Percentiles rank a stretch among this genome's conserved stretches.
Evolutionary conservation across 768 basidiomycete genomes (phyloP).

Genomic region (Lenzites betulinus): DNA sequence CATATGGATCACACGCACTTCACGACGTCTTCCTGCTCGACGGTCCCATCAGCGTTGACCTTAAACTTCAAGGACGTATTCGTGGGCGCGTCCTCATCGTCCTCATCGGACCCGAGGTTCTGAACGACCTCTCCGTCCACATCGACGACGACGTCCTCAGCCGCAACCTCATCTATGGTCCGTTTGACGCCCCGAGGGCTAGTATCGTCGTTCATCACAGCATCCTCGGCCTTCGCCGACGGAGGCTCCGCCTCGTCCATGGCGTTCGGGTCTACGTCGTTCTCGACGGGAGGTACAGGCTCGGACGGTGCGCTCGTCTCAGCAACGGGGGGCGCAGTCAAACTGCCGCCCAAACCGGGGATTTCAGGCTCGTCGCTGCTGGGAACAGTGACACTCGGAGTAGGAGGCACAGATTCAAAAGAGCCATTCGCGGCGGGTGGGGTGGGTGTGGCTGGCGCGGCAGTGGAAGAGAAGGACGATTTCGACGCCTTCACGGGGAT

Average conservation of each 20-base stretch:
- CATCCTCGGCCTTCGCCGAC: conserved; percentile 19
- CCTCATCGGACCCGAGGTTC: conserved; percentile 27
- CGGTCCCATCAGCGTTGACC: conserved; percentile 89
- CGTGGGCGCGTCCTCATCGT: conserved; percentile 46
- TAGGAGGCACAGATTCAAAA: conserved; percentile 7
- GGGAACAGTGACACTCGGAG: conserved; percentile 8
- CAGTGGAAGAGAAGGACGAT: conserved; percentile 22
- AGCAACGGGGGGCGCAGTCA: conserved; percentile 9
- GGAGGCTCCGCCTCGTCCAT: conserved; percentile 15
- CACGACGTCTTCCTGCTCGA: conserved; percentile 92
- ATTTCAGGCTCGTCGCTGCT: conserved; percentile 26
- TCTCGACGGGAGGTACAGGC: conserved; percentile 10
- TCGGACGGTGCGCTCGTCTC: conserved; percentile 4
- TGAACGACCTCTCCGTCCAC: conserved; percentile 32
- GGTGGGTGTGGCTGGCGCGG: conserved; percentile 16
- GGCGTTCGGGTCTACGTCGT: conserved; percentile 10
- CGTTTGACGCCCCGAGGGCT: conserved; percentile 47
- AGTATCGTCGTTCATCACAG: conserved; percentile 30
- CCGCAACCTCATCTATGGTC: conserved; percentile 43
- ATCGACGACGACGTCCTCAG: conserved; percentile 43
- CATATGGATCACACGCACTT: conserved; percentile 56
- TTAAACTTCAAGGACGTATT: conserved; percentile 58
- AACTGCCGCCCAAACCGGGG: conserved; percentile 28
- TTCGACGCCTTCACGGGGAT: conserved; percentile 41
- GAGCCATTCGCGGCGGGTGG: conserved; percentile 1